These are phyloP conservation scores for Penicillium soppii DNA, from an alignment of 495 filamentous ascomycete species.

Conservation along the genomic window DNA sequence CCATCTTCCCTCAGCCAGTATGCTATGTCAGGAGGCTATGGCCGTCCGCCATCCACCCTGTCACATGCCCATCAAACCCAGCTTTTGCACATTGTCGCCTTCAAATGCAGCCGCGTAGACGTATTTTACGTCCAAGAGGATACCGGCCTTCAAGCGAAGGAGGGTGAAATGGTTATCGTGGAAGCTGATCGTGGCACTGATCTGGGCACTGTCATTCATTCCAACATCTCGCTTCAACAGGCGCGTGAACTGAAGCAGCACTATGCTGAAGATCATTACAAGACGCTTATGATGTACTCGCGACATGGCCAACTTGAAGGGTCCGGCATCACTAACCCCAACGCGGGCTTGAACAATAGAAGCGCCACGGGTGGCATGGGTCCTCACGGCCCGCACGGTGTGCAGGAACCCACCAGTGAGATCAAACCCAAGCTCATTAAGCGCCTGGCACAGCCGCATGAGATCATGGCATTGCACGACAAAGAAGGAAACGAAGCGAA, in stretches of 20 bases:
- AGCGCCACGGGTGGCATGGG: slow-evolving; percentile 76
- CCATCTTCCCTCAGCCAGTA: slow-evolving; percentile 55
- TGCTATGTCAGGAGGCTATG: slow-evolving; percentile 45
- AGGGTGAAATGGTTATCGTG: slow-evolving; percentile 92
- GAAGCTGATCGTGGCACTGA: slow-evolving; percentile 96
- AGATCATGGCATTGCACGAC: slow-evolving; percentile 80
- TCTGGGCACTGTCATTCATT: slow-evolving; percentile 85
- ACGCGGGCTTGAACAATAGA: slow-evolving; percentile 49
- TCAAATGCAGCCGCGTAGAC: slow-evolving; percentile 92
- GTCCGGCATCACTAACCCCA: slow-evolving; percentile 45
- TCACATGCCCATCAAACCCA: slow-evolving; percentile 74
- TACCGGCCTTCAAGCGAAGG: slow-evolving; percentile 84
- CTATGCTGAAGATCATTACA: slow-evolving; percentile 89
- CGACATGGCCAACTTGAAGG: slow-evolving; percentile 64
- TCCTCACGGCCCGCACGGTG: slow-evolving; percentile 64
- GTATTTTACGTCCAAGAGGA: slow-evolving; percentile 96
- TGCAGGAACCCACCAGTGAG: slow-evolving; percentile 74
- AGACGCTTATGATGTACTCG: slow-evolving; percentile 97
- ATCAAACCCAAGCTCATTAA: slow-evolving; percentile 96
- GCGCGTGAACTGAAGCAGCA: slow-evolving; percentile 87
- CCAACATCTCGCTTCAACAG: slow-evolving; percentile 77
- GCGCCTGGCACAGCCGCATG: slow-evolving; percentile 84
- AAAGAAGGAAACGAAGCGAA: slow-evolving; percentile 98
- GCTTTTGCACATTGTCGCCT: slow-evolving; percentile 87
- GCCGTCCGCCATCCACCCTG: slow-evolving; percentile 59